Evolutionary conservation across 2,329 filamentous ascomycete genomes (phyloP).

Genomic region (Penicillium sp.): DNA sequence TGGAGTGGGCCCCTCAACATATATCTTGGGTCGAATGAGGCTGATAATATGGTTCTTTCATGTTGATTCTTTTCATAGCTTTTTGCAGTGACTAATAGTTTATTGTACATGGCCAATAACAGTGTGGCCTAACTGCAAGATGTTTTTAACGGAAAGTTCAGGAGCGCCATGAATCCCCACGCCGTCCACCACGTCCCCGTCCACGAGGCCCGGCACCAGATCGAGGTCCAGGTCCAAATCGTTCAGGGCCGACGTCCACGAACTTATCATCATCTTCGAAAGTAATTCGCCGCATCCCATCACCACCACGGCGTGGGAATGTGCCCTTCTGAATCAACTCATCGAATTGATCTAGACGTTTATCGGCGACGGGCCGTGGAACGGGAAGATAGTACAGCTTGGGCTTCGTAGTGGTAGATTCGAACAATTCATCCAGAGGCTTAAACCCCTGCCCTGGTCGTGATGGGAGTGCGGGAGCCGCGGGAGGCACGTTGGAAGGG

Average conservation of each 20-base stretch:
- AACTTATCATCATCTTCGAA: slow-evolving; percentile 67
- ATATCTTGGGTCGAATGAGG: background rate
- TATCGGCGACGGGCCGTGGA: slow-evolving; percentile 59
- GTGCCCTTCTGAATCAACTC: slow-evolving; percentile 41
- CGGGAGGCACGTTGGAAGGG: slow-evolving; percentile 25
- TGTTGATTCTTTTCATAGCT: background rate
- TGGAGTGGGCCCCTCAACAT: background rate
- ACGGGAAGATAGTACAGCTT: slow-evolving; percentile 67
- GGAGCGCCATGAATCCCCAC: slow-evolving; percentile 26
- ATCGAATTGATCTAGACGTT: slow-evolving; percentile 62
- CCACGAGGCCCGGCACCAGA: slow-evolving; percentile 29
- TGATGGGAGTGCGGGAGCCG: slow-evolving; percentile 18
- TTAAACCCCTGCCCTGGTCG: slow-evolving; percentile 48
- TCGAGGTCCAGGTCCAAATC: slow-evolving; percentile 38
- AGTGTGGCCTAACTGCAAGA: background rate
- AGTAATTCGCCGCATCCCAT: slow-evolving; percentile 67
- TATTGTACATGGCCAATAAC: slow-evolving; percentile 18
- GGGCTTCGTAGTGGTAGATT: slow-evolving; percentile 60
- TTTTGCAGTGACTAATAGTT: background rate
- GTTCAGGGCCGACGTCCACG: slow-evolving; percentile 69
- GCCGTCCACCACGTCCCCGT: slow-evolving; percentile 32
- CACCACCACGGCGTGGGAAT: slow-evolving; percentile 39
- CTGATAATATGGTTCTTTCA: background rate
- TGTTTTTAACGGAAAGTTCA: slow-evolving; percentile 14
- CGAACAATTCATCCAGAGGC: slow-evolving; percentile 60